Evolutionary conservation across 1,284 basidiomycete species (phyloP).

Genomic region (Neotropicomus parvogracilis): DNA sequence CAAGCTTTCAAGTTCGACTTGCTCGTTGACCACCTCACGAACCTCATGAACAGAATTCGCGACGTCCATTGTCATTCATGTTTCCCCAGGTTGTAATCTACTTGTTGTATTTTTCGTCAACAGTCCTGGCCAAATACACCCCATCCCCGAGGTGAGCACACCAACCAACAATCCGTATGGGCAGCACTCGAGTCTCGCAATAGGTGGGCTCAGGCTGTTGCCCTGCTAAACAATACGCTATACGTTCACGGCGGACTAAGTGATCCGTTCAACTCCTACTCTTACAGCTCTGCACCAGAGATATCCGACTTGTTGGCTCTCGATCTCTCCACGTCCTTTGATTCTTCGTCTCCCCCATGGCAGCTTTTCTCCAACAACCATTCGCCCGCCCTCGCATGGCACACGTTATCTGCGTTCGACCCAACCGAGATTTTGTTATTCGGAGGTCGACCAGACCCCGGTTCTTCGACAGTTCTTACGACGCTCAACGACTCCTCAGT

Average conservation of each 20-base stretch:
- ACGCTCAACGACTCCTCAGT: conserved; percentile 61
- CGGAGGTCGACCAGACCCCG: conserved; percentile 69
- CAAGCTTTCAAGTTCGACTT: too few relatives aligned
- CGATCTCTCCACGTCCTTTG: conserved; percentile 59
- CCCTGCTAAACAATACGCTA: conserved; percentile 58
- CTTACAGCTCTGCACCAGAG: conserved; percentile 73
- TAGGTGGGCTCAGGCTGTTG: conserved; percentile 81
- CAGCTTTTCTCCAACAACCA: conserved; percentile 49
- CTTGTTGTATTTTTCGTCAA: conserved; percentile 14
- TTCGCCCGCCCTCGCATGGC: conserved; percentile 70
- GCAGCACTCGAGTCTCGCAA: conserved; percentile 9
- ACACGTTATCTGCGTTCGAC: conserved; percentile 68
- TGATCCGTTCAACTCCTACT: conserved; percentile 62
- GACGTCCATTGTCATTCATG: conserved; percentile 14
- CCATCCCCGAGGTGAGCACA: conserved; percentile 25
- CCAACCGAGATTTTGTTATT: conserved; percentile 57
- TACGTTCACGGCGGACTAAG: conserved; percentile 78
- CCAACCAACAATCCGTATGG: neutral
- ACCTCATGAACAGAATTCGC: conserved; percentile 18
- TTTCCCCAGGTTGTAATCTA: conserved; percentile 4
- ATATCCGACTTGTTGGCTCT: conserved; percentile 67
- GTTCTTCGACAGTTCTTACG: conserved; percentile 50
- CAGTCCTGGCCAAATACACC: conserved; percentile 23
- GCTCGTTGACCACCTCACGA: conserved; percentile 3
- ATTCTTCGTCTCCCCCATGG: conserved; percentile 64